These are phyloP conservation scores for Pseudonitzschia pungens DNA, from an alignment of 108 stramenopile genomes.

Conservation along the genomic window DNA sequence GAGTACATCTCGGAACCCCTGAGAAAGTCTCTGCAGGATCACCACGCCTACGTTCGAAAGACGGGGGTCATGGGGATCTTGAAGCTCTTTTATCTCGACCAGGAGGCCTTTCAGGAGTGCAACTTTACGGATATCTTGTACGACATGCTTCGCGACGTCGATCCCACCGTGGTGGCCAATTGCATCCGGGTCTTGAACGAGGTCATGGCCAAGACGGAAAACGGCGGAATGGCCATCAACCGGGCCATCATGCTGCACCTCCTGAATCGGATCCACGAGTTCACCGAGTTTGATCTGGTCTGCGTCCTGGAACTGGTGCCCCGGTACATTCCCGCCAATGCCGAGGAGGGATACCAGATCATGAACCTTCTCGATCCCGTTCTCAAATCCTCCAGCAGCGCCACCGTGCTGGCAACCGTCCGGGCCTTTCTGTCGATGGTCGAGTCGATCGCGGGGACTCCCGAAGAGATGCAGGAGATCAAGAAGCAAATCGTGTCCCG, in stretches of 20 bases:
- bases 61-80: constrained; percentile 98
- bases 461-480: constrained; percentile 61
- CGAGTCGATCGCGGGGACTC: constrained; percentile 67
- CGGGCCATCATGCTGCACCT: constrained; percentile 93
- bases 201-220: constrained; percentile 78
- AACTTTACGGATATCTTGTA: constrained; percentile 92
- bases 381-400: constrained; percentile 89
- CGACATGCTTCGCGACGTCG: constrained; percentile 96
- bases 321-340: constrained; percentile 89
- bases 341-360: constrained; percentile 94
- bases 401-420: constrained; percentile 93
- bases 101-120: constrained; percentile 72
- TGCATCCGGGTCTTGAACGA: constrained; percentile 95
- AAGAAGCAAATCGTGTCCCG: constrained; percentile 88
- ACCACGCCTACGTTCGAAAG: constrained; percentile 97
- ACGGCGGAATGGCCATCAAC: constrained; percentile 97
- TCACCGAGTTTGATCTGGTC: constrained; percentile 96
- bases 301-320: constrained; percentile 93
- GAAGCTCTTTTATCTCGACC: constrained; percentile 93
- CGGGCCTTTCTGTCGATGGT: constrained; percentile 93
- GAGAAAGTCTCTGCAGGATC: constrained; percentile 79
- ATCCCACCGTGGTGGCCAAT: constrained; percentile 94
- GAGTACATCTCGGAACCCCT: constrained; percentile 95
- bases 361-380: constrained; percentile 99
- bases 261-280: constrained; percentile 95